phyloP scores from a whole-genome alignment of 768 basidiomycete genomes.

The Leccinum rimulosum region DNA sequence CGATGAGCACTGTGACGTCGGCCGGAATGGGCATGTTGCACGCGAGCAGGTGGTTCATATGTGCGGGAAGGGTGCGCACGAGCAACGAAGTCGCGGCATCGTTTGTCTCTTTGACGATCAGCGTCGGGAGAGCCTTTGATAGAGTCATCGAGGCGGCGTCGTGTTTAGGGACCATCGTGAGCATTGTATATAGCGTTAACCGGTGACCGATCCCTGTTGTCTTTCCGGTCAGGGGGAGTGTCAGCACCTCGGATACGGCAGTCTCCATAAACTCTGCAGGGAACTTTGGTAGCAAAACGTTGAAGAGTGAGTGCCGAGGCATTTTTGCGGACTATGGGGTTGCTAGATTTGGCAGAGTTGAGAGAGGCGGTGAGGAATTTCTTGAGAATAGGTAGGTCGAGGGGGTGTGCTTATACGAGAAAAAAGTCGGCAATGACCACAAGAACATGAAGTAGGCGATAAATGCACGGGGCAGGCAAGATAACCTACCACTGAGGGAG shows the following conservation, averaged over 20 bases:
- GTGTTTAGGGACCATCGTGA: slow-evolving; percentile 51
- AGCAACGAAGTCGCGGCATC: slow-evolving; percentile 62
- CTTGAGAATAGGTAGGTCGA: slow-evolving; percentile 48
- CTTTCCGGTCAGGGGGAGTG: slow-evolving; percentile 80
- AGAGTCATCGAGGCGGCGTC: slow-evolving; percentile 45
- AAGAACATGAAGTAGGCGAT: slow-evolving; percentile 1
- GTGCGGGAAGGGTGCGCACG: slow-evolving; percentile 50
- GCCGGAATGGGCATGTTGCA: slow-evolving; percentile 40
- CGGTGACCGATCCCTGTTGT: slow-evolving; percentile 87
- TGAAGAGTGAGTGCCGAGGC: slow-evolving; percentile 58
- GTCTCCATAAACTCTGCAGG: slow-evolving; percentile 39
- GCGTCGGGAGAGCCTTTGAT: slow-evolving; percentile 37
- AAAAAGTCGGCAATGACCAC: slow-evolving; percentile 62
- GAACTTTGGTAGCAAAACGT: slow-evolving; percentile 36
- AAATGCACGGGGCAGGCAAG: neutral
- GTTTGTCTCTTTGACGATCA: slow-evolving; percentile 74
- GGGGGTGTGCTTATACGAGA: slow-evolving; percentile 46
- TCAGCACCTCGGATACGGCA: slow-evolving; percentile 63
- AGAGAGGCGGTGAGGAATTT: slow-evolving; percentile 57
- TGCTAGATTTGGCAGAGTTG: slow-evolving; percentile 73
- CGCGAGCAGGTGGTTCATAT: slow-evolving; percentile 58
- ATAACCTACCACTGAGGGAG: slow-evolving; percentile 56
- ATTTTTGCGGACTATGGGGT: slow-evolving; percentile 53
- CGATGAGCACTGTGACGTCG: slow-evolving; percentile 48
- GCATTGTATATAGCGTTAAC: slow-evolving; percentile 75